Evolutionary conservation across 305 asterid species (phyloP).

Genomic region (Plantago coronopus): DNA sequence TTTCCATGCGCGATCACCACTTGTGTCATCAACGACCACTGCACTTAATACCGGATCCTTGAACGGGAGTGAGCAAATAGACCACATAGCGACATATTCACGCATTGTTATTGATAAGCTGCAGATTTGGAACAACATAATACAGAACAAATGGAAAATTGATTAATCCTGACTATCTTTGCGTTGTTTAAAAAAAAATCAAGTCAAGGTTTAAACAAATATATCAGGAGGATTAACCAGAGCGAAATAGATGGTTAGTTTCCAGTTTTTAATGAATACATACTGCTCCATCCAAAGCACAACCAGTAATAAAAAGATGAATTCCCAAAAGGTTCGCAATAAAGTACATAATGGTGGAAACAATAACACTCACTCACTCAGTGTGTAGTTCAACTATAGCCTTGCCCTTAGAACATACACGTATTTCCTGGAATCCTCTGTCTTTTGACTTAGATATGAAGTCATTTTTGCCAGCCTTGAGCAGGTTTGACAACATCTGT

Average conservation of each 20-base stretch:
- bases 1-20: constrained; percentile 88
- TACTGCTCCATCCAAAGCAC: constrained; percentile 4
- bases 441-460: constrained; percentile 36
- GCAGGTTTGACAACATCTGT: constrained; percentile 48
- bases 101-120: constrained; percentile 92
- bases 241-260: constrained; percentile 2
- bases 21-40: constrained; percentile 39
- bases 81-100: constrained; percentile 82
- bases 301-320: not conserved
- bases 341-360: not conserved
- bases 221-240: constrained; percentile 10
- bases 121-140: constrained; percentile 58
- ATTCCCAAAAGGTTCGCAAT: too few species aligned
- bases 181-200: constrained; percentile 1
- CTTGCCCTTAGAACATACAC: constrained; percentile 60
- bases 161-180: constrained; percentile 15
- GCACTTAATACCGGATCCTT: constrained; percentile 80
- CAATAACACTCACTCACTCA: not conserved
- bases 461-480: constrained; percentile 63
- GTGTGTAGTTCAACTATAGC: not conserved
- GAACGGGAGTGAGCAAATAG: constrained; percentile 79
- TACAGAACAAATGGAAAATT: constrained; percentile 13
- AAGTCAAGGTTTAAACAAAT: constrained; percentile 8
- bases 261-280: constrained; percentile 12
- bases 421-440: constrained; percentile 28